Percentiles rank a stretch among this genome's conserved stretches.
Conservation (phyloP, 2,329 filamentous ascomycete species). For the Biscogniauxia mediterranea region DNA sequence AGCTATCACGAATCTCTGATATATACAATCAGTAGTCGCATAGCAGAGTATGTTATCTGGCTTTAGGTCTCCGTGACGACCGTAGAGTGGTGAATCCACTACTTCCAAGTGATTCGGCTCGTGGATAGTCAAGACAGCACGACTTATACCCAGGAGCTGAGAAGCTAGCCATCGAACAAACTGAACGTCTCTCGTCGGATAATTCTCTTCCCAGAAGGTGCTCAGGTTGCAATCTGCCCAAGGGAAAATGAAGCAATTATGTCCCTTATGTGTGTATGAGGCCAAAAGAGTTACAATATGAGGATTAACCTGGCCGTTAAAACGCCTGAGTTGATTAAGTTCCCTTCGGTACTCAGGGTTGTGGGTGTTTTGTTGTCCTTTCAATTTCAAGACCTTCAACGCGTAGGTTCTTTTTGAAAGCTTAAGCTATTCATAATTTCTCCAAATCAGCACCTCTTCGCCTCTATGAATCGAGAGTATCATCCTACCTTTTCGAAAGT, state of each 20-base stretch:
- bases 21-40: neutral
- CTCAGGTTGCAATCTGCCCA: constrained; percentile 25
- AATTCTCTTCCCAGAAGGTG: constrained; percentile 13
- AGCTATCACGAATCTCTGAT: constrained; percentile 9
- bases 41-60: constrained; percentile 20
- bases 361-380: too few relatives aligned
- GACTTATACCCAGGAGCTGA: constrained; percentile 8
- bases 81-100: constrained; percentile 10
- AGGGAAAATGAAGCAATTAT: constrained; percentile 27
- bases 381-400: neutral
- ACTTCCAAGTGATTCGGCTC: constrained; percentile 5
- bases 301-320: constrained; percentile 8
- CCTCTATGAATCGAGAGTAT: neutral
- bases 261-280: constrained; percentile 14
- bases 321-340: constrained; percentile 14
- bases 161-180: constrained; percentile 8
- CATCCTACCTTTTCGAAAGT: constrained; percentile 2
- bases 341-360: too few relatives aligned
- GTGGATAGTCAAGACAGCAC: constrained; percentile 17
- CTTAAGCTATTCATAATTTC: neutral
- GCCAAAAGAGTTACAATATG: constrained; percentile 26
- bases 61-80: constrained; percentile 30
- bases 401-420: neutral
- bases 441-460: neutral
- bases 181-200: neutral